These are phyloP conservation scores for Daedaleopsis sinensis DNA, from an alignment of 768 basidiomycete genomes.

Conservation along the genomic window DNA sequence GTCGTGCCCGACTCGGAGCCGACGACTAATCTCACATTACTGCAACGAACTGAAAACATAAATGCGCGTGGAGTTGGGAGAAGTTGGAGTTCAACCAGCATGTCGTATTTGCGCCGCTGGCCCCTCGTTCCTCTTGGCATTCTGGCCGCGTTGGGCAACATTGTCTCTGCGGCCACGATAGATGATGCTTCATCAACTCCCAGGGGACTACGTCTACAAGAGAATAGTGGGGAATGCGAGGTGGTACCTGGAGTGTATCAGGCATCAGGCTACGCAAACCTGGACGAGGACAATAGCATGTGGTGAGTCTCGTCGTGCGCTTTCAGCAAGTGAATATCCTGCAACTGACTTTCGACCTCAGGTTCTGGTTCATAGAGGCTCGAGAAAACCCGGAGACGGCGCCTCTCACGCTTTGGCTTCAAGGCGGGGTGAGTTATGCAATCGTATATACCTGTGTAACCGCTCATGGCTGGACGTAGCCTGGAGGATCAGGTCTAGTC, in stretches of 20 bases:
- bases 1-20: too few species aligned
- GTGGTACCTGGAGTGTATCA: constrained; percentile 61
- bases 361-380: constrained; percentile 73
- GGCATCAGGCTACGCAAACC: constrained; percentile 65
- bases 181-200: neutral
- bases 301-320: constrained; percentile 42
- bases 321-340: neutral
- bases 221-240: constrained; percentile 67
- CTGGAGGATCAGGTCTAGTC: constrained; percentile 41
- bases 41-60: too few species aligned
- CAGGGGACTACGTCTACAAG: constrained; percentile 47
- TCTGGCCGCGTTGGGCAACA: too few species aligned
- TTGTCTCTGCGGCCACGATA: constrained; percentile 9
- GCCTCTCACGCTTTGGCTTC: constrained; percentile 69
- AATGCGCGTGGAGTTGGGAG: too few species aligned
- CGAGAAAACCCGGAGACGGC: constrained; percentile 61
- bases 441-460: neutral
- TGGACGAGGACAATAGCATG: constrained; percentile 55
- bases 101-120: too few species aligned
- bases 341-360: constrained; percentile 21
- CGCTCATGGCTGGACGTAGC: constrained; percentile 22
- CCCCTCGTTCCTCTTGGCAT: too few species aligned
- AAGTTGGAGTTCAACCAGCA: too few species aligned
- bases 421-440: constrained; percentile 45
- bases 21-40: too few species aligned